Evolutionary conservation across 352 stramenopile genomes (phyloP).

Genomic region (Phytophthora chlamydospora): DNA sequence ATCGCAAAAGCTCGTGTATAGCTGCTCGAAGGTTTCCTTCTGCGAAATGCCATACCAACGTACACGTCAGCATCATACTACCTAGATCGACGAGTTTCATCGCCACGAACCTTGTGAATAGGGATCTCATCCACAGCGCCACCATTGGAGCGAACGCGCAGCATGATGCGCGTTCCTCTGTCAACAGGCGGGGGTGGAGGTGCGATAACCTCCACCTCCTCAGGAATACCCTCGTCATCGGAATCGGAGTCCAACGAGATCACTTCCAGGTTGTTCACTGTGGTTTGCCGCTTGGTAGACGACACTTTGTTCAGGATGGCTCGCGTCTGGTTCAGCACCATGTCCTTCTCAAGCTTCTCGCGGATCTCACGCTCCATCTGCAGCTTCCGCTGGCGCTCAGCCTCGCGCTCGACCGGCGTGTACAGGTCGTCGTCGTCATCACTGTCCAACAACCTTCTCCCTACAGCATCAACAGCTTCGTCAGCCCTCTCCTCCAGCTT

Average conservation of each 20-base stretch:
- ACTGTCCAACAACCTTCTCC: conserved; percentile 22
- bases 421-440: conserved; percentile 51
- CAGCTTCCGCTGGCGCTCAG: conserved; percentile 38
- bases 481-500: not conserved
- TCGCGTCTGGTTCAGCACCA: conserved; percentile 63
- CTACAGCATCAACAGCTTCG: conserved; percentile 12
- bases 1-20: conserved; percentile 73
- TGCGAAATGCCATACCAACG: conserved; percentile 18
- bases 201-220: conserved; percentile 3
- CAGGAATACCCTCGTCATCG: conserved; percentile 32
- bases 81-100: not conserved
- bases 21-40: conserved; percentile 67
- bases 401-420: conserved; percentile 47
- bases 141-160: conserved; percentile 71
- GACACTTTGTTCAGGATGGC: conserved; percentile 59
- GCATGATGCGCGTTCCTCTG: conserved; percentile 58
- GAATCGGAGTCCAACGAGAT: conserved; percentile 70
- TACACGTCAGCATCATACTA: not conserved
- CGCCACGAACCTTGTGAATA: conserved; percentile 54
- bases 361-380: conserved; percentile 64
- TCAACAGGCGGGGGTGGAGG: conserved; percentile 16
- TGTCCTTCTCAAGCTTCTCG: conserved; percentile 55
- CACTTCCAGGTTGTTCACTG: conserved; percentile 38
- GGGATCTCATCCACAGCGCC: conserved; percentile 53
- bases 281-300: conserved; percentile 27